These are phyloP conservation scores for Chrysochromulina parva DNA, from an alignment of 78 protist species.

Conservation along the genomic window DNA sequence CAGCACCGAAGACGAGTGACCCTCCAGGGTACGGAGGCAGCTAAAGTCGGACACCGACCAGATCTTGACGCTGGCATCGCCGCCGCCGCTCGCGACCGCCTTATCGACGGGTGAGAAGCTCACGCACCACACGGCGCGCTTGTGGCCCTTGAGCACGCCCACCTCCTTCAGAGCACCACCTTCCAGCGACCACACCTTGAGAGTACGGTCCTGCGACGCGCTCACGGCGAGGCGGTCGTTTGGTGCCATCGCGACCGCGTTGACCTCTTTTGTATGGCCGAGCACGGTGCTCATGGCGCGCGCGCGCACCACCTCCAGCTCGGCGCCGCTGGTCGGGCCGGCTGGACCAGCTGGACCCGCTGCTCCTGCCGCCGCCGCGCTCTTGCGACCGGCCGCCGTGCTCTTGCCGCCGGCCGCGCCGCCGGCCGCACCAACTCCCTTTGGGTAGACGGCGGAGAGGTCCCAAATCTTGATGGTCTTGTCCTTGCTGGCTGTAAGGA, in stretches of 20 bases:
- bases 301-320: neutral
- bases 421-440: too few species aligned
- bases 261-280: constrained; percentile 92
- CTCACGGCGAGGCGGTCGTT: constrained; percentile 85
- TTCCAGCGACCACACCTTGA: constrained; percentile 44
- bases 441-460: neutral
- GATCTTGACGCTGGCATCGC: constrained; percentile 68
- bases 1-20: constrained; percentile 82
- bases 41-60: constrained; percentile 76
- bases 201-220: constrained; percentile 83
- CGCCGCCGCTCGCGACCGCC: constrained; percentile 32
- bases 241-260: constrained; percentile 86
- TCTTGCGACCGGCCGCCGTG: neutral
- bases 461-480: constrained; percentile 77
- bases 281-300: constrained; percentile 44
- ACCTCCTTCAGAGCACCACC: neutral
- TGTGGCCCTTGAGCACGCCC: constrained; percentile 77
- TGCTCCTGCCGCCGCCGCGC: constrained; percentile 4
- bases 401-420: neutral
- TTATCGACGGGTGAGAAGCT: constrained; percentile 87
- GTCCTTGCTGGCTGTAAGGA: constrained; percentile 60
- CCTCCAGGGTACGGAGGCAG: constrained; percentile 88
- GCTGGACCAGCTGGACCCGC: neutral
- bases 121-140: constrained; percentile 86
- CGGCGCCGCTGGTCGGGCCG: neutral